These are phyloP conservation scores for Beverwykella pulmonaria DNA, from an alignment of 495 filamentous ascomycete species.

Conservation along the genomic window DNA sequence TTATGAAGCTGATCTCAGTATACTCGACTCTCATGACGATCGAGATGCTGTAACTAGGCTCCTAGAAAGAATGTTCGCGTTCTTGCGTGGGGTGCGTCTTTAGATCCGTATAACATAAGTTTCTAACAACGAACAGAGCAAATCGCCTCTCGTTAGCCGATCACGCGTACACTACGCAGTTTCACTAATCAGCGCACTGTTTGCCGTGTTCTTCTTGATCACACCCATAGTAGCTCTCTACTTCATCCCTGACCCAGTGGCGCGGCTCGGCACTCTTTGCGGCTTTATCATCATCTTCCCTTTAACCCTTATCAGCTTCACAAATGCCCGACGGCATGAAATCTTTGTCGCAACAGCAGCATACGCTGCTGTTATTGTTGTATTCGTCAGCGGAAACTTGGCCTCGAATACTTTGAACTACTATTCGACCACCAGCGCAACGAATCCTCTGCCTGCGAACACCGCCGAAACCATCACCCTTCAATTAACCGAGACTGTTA, in stretches of 20 bases:
- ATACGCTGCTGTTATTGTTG: conserved; percentile 2
- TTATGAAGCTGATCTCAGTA: background rate
- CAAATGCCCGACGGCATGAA: conserved; percentile 6
- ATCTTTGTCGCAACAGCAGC: conserved; percentile 13
- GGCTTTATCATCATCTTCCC: conserved; percentile 9
- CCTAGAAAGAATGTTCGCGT: background rate
- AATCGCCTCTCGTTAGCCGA: background rate
- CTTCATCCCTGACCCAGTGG: conserved; percentile 1
- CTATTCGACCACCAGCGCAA: background rate
- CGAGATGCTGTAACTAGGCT: background rate
- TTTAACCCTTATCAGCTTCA: background rate
- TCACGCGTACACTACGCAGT: background rate
- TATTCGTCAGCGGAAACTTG: conserved; percentile 4
- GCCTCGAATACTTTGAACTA: background rate
- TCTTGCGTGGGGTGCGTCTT: background rate
- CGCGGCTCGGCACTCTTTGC: conserved; percentile 8
- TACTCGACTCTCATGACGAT: background rate
- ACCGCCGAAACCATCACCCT: background rate
- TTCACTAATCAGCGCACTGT: background rate
- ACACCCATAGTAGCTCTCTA: conserved; percentile 3
- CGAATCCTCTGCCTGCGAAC: background rate
- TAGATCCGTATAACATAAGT: background rate
- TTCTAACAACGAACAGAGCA: background rate
- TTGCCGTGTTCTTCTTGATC: background rate
- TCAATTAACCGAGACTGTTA: background rate